A percentile compares a stretch with the other conserved stretches of the same genome.
Evolutionary conservation across 208 protist genomes (phyloP).

Genomic region (Histomonas meleagridis): DNA sequence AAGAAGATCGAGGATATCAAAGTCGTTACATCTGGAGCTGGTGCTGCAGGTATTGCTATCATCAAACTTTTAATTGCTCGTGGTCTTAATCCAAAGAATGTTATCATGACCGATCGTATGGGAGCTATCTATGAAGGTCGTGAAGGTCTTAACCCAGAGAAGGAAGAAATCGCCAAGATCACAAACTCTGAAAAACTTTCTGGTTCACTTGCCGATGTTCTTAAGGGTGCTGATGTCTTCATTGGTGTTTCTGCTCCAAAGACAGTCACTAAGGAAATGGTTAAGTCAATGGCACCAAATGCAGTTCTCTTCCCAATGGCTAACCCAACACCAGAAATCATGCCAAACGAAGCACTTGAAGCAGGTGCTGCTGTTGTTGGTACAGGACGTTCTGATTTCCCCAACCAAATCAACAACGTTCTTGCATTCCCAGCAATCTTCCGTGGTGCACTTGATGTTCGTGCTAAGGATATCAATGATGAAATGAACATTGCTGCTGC

Average conservation of each 20-base stretch:
- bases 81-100: neutral
- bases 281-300: neutral
- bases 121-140: neutral
- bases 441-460: neutral
- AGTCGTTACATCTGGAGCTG: neutral
- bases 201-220: neutral
- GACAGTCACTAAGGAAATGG: neutral
- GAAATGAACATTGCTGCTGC: neutral
- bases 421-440: neutral
- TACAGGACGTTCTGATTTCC: neutral
- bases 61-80: neutral
- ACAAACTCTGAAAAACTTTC: neutral
- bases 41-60: neutral
- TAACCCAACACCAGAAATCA: neutral
- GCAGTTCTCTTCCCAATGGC: neutral
- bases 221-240: neutral
- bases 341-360: neutral
- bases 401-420: neutral
- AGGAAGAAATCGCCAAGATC: neutral
- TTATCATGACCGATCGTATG: neutral
- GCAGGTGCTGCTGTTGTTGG: constrained; percentile 6
- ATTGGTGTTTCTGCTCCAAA: neutral
- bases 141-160: neutral
- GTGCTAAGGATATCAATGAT: neutral
- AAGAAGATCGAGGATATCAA: neutral